Percentiles rank a stretch among this genome's conserved stretches.
Evolutionary conservation across 2,329 filamentous ascomycete species (phyloP).

Genomic region (Catunica adiposa): DNA sequence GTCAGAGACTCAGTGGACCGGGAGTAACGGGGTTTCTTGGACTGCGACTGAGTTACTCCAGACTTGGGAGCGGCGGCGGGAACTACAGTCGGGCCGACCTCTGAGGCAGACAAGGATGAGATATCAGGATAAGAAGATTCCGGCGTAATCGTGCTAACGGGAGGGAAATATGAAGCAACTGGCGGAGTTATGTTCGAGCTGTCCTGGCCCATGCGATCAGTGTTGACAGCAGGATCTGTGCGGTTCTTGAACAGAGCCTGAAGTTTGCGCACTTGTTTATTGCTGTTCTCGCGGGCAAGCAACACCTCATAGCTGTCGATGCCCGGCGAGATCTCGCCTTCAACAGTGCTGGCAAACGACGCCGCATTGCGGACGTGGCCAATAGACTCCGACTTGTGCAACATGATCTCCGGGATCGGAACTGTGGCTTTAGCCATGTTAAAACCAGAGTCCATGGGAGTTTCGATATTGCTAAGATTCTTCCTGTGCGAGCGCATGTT

Average conservation of each 20-base stretch:
- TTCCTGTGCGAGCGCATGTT: neutral
- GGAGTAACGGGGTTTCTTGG: neutral
- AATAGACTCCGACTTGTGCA: neutral
- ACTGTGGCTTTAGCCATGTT: neutral
- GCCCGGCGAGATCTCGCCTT: conserved; percentile 1
- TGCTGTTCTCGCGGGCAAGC: conserved; percentile 5
- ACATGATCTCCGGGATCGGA: conserved; percentile 3
- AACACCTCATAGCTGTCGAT: conserved; percentile 4
- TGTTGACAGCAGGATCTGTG: neutral
- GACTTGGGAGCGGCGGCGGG: no score
- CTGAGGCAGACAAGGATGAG: neutral
- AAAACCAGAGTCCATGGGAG: neutral
- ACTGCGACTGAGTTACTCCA: neutral
- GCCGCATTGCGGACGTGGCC: conserved; percentile 2
- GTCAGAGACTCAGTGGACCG: conserved; percentile 1
- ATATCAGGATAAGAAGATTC: neutral
- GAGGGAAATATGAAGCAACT: neutral
- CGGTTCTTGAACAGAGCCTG: neutral
- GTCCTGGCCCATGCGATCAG: neutral
- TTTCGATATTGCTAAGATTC: neutral
- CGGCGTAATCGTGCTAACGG: neutral
- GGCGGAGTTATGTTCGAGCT: neutral
- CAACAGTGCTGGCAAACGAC: conserved; percentile 5
- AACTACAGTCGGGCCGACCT: neutral
- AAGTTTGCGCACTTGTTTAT: neutral